Evolutionary conservation across 2,329 filamentous ascomycete genomes (phyloP), one percentile per base, ranked within the genome.

Genomic region (Amylocarpus encephaloides): DNA sequence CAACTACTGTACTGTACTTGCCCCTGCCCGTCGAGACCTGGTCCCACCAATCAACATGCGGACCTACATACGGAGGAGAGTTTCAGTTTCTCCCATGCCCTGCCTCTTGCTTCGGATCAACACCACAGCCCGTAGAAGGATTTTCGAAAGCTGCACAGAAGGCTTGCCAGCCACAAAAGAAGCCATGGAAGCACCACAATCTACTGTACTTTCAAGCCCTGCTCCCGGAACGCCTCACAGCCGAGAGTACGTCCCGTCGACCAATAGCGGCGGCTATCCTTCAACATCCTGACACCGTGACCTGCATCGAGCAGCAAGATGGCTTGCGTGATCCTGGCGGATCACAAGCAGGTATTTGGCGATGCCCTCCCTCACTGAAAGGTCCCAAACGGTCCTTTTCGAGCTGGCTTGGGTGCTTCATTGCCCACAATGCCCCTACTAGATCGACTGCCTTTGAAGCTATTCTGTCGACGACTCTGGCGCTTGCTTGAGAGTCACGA

Each of bases 101-200:
- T 36, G 34, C 12, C 5, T 16, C 18, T n/a, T 40, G 38, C 34
- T 16, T 13, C 12, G 34, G 34, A 36, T 36, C 11, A 19, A 16
- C n/a, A 19, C 19, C 54, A n/a, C n/a, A n/a, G n/a, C n/a, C n/a
- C n/a, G n/a, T 61, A 58, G 57, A 61, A 58, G 57, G 51, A 50
- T 49, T 26, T 26, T 54, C 43, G 58, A 59, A 59, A 43, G 46
- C 49, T 54, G 52, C 57, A 58, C 47, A 34, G 59, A 61, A 61
- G 52, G 42, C 46, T 52, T 46, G 18, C 35, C 48, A 59, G 55
- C 53, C 56, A 58, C 57, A 41, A 55, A 18, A 33, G 26, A 48
- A 36, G 19, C 22, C 16, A 34, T 56, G 53, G 57, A 59, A 57
- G 53, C 35, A 29, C 5, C 5, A 39, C 4, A 30, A 16, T 45